phyloP scores from a whole-genome alignment of 441 rosid genomes.

The Euphorbia neoarborescens region DNA sequence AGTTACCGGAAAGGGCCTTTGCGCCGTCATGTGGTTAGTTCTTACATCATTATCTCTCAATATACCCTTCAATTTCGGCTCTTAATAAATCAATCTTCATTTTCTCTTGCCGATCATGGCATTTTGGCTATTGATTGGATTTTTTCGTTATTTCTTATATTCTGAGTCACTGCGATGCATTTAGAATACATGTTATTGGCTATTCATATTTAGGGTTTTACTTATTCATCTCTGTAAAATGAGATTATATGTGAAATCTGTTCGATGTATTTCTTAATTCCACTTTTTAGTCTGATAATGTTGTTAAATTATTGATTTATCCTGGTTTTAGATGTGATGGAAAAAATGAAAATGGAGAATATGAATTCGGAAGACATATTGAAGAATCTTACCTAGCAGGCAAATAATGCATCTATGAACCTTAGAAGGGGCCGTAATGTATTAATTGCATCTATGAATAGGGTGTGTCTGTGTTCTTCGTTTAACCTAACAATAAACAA shows the following conservation, averaged over 20 bases:
- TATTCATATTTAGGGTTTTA: background rate
- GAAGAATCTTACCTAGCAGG: background rate
- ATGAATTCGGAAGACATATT: background rate
- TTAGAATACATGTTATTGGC: too few relatives aligned
- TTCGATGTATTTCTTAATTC: background rate
- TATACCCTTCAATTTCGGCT: background rate
- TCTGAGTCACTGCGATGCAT: background rate
- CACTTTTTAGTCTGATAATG: background rate
- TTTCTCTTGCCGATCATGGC: background rate
- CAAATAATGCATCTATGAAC: background rate
- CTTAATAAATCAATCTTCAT: background rate
- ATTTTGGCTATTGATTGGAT: background rate
- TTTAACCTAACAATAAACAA: too few relatives aligned
- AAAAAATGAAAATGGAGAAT: background rate
- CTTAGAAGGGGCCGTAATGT: background rate
- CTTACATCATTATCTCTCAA: background rate
- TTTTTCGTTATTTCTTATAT: background rate
- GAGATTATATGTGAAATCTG: background rate
- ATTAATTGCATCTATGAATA: background rate
- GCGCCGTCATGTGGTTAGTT: conserved; percentile 85
- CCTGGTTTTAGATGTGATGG: background rate
- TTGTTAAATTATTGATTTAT: background rate
- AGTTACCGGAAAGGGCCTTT: conserved; percentile 83
- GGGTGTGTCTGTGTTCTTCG: background rate
- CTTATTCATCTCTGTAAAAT: background rate